These are phyloP conservation scores for Fomitopsis betulina DNA, from an alignment of 1,284 basidiomycete species.

Conservation along the genomic window DNA sequence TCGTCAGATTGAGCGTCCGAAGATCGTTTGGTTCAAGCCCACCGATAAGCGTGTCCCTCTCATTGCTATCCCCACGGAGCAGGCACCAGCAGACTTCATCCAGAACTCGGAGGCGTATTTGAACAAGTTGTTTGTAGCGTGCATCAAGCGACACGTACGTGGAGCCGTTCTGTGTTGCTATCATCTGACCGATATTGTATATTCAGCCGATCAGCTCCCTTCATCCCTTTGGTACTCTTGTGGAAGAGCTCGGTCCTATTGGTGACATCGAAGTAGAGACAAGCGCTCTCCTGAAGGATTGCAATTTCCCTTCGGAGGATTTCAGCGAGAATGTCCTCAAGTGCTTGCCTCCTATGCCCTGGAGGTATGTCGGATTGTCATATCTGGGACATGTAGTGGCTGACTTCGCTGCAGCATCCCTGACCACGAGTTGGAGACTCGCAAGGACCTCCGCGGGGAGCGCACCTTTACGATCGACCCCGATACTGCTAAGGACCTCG, in stretches of 20 bases:
- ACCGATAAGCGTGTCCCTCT: conserved; percentile 99
- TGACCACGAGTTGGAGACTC: conserved; percentile 83
- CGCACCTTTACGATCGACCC: conserved; percentile 95
- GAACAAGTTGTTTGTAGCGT: conserved; percentile 92
- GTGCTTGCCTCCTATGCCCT: conserved; percentile 91
- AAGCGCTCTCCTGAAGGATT: conserved; percentile 95
- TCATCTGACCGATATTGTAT: conserved; percentile 4
- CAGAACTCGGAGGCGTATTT: conserved; percentile 91
- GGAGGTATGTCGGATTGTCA: conserved; percentile 60
- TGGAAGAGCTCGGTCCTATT: conserved; percentile 98
- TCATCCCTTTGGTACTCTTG: conserved; percentile 97
- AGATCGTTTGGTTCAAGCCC: conserved; percentile 99
- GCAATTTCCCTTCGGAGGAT: conserved; percentile 95
- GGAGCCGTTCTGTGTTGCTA: conserved; percentile 1
- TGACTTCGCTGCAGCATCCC: conserved; percentile 60
- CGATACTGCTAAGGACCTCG: conserved; percentile 84
- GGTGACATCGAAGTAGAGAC: conserved; percentile 98
- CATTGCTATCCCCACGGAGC: conserved; percentile 99
- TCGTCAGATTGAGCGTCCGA: conserved; percentile 84
- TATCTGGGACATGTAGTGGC: background rate
- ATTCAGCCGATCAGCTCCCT: conserved; percentile 85
- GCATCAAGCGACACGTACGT: conserved; percentile 93
- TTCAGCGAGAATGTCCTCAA: conserved; percentile 93
- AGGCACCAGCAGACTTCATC: conserved; percentile 95
- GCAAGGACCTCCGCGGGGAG: conserved; percentile 83